Conservation (phyloP, 163 green algal genomes). For the Prototheca cutis region DNA sequence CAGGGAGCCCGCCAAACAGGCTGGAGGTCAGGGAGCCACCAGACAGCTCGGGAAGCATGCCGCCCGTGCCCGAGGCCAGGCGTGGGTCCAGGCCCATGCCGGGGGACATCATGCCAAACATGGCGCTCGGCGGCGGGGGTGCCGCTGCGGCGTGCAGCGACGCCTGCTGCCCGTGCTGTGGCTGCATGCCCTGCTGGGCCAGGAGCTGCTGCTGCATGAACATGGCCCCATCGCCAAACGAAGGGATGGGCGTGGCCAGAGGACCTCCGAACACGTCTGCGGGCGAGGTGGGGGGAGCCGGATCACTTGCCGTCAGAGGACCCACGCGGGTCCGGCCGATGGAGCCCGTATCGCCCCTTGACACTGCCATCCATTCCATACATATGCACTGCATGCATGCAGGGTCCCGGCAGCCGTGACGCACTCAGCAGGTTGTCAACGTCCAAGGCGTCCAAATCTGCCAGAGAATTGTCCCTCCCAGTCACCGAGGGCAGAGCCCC, state of each 20-base stretch:
- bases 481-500: neutral
- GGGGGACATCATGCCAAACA: constrained; percentile 1
- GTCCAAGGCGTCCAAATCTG: constrained; percentile 15
- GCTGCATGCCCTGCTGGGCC: constrained; percentile 3
- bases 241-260: neutral
- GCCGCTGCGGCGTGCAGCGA: neutral
- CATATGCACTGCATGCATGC: no score
- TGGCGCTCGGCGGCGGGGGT: neutral
- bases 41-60: no score
- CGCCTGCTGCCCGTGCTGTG: neutral
- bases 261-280: neutral
- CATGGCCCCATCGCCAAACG: neutral
- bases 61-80: no score
- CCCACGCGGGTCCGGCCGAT: no score
- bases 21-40: no score
- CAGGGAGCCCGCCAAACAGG: no score
- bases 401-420: neutral
- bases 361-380: constrained; percentile 1
- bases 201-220: neutral
- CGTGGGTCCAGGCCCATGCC: constrained; percentile 14
- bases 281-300: neutral
- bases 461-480: constrained; percentile 1
- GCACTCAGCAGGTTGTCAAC: constrained; percentile 16
- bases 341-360: neutral
- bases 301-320: neutral